These are phyloP conservation scores for Lasiosphaeria hispida DNA, from an alignment of 495 filamentous ascomycete genomes.

Conservation along the genomic window DNA sequence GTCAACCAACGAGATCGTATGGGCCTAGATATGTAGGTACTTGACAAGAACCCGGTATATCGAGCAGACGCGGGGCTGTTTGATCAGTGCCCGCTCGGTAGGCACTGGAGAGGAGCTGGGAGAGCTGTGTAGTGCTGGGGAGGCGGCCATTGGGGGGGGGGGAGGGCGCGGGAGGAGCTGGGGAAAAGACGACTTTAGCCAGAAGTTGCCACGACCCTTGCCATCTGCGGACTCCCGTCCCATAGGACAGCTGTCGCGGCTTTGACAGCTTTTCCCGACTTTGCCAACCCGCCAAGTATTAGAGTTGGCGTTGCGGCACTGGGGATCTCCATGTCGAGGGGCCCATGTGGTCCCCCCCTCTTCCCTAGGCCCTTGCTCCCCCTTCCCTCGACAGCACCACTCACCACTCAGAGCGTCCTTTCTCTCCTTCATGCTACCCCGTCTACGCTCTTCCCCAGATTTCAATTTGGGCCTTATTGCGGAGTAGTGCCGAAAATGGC, in stretches of 20 bases:
- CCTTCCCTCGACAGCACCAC: not conserved
- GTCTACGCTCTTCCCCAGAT: constrained; percentile 11
- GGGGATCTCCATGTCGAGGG: not conserved
- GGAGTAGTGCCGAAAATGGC: constrained; percentile 20
- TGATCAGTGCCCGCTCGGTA: not conserved
- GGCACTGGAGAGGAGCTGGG: too few species aligned
- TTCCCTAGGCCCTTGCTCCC: not conserved
- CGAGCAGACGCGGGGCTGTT: not conserved
- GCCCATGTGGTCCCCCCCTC: not conserved
- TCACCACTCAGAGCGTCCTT: too few species aligned
- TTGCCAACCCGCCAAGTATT: constrained; percentile 14
- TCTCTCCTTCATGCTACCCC: not conserved
- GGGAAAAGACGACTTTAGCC: constrained; percentile 15
- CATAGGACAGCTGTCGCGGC: constrained; percentile 3
- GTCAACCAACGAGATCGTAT: not conserved
- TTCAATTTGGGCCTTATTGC: constrained; percentile 14
- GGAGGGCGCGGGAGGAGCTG: not conserved
- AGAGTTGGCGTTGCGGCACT: constrained; percentile 4
- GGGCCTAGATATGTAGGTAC: not conserved
- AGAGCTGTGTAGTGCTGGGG: too few species aligned
- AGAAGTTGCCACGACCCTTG: constrained; percentile 11
- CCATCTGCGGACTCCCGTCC: not conserved
- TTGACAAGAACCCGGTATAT: constrained; percentile 3
- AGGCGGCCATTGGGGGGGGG: too few species aligned
- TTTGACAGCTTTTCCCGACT: constrained; percentile 4